Evolutionary conservation across 805 yeast species (phyloP).

Genomic region (Naumovozyma dairenensis): DNA sequence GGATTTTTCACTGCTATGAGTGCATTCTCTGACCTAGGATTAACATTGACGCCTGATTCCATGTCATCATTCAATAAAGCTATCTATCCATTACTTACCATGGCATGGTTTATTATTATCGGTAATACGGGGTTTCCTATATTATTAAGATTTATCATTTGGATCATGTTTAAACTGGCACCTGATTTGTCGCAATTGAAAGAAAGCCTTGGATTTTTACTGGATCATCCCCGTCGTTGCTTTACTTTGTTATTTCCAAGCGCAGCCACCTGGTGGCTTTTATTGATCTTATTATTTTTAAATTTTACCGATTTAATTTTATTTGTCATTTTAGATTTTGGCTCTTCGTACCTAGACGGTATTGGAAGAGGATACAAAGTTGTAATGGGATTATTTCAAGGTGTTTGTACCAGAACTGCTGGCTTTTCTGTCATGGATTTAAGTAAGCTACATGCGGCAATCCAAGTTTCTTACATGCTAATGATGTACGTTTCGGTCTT

Average conservation of each 20-base stretch:
- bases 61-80: conserved; percentile 58
- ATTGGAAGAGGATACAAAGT: conserved; percentile 61
- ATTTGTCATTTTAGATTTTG: conserved; percentile 68
- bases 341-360: conserved; percentile 39
- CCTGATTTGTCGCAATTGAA: conserved; percentile 51
- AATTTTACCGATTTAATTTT: conserved; percentile 73
- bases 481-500: conserved; percentile 98
- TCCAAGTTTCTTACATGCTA: conserved; percentile 84
- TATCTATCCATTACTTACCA: conserved; percentile 52
- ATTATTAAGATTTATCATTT: conserved; percentile 66
- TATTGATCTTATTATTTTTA: conserved; percentile 59
- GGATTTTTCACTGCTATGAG: conserved; percentile 76
- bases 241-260: conserved; percentile 87
- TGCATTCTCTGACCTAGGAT: conserved; percentile 77
- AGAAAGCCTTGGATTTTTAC: conserved; percentile 75
- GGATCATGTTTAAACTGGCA: conserved; percentile 63
- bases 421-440: conserved; percentile 74
- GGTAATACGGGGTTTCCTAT: conserved; percentile 97
- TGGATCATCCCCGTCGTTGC: conserved; percentile 96
- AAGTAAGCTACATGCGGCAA: conserved; percentile 70
- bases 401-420: conserved; percentile 88
- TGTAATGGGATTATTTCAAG: conserved; percentile 79
- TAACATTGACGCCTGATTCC: conserved; percentile 72
- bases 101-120: conserved; percentile 64
- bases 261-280: conserved; percentile 91